Conservation (phyloP, 495 filamentous ascomycete genomes). For the Pseudoneurospora amorphoporcata region DNA sequence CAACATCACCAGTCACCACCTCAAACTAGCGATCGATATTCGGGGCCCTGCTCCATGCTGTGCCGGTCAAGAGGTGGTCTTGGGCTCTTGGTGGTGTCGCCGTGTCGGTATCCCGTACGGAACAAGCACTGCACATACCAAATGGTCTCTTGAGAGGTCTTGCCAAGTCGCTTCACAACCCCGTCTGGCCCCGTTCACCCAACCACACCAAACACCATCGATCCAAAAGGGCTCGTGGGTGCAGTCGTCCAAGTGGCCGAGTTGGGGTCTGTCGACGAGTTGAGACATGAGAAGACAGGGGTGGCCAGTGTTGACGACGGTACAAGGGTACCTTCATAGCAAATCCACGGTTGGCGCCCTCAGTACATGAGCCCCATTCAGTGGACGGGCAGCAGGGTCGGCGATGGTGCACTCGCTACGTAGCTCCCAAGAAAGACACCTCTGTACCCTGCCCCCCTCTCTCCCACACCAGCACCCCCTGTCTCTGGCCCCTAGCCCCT, state of each 20-base stretch:
- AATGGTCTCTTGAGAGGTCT: background rate
- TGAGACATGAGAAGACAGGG: background rate
- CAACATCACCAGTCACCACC: background rate
- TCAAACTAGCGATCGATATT: background rate
- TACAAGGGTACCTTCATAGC: background rate
- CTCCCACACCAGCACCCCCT: background rate
- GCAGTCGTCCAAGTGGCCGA: background rate
- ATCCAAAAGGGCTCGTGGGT: background rate
- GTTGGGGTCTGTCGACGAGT: background rate
- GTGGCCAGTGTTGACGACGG: background rate
- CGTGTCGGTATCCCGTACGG: background rate
- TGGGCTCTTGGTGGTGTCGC: background rate
- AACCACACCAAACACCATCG: background rate
- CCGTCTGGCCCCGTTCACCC: background rate
- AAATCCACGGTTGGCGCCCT: background rate
- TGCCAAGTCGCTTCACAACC: background rate
- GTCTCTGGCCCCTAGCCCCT: slow-evolving; percentile 6
- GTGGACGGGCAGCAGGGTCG: background rate
- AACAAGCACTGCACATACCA: background rate
- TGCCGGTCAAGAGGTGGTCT: background rate
- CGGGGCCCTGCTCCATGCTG: background rate
- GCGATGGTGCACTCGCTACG: background rate
- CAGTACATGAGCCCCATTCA: background rate
- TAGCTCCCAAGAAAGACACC: background rate
- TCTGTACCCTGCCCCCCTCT: background rate